A percentile compares a stretch with the other conserved stretches of the same genome.
Evolutionary conservation across 2,329 filamentous ascomycete genomes (phyloP).

Genomic region (Alternaria gaisen): DNA sequence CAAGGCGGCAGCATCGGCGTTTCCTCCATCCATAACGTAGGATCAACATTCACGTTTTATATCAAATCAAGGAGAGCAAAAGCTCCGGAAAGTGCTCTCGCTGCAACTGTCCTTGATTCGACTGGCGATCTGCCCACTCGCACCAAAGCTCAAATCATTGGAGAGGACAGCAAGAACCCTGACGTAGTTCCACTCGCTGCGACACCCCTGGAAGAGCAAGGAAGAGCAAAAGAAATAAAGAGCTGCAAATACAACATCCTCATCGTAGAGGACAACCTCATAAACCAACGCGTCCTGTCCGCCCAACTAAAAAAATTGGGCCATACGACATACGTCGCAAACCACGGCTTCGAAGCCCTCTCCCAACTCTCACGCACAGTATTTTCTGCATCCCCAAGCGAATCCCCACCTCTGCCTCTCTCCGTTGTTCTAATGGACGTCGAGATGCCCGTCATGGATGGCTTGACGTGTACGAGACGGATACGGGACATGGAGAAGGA

Average conservation of each 20-base stretch:
- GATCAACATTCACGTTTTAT: conserved; percentile 40
- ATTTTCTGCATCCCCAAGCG: conserved; percentile 7
- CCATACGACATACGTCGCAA: conserved; percentile 35
- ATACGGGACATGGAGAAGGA: conserved; percentile 30
- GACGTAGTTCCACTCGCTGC: neutral
- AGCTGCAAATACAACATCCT: conserved; percentile 17
- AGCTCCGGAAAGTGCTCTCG: neutral
- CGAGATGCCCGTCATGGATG: conserved; percentile 48
- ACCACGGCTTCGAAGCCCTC: conserved; percentile 42
- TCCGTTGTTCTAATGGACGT: conserved; percentile 33
- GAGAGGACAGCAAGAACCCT: neutral
- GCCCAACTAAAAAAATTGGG: conserved; percentile 37
- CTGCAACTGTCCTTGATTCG: neutral
- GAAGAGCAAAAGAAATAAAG: neutral
- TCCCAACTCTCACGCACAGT: conserved; percentile 18
- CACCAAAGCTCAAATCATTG: conserved; percentile 8
- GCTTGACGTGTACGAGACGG: conserved; percentile 29
- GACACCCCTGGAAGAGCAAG: neutral
- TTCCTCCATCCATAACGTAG: conserved; percentile 25
- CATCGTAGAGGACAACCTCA: conserved; percentile 46
- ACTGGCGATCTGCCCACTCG: neutral
- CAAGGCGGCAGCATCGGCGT: conserved; percentile 40
- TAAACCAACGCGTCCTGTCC: conserved; percentile 42
- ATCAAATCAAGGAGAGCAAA: conserved; percentile 22
- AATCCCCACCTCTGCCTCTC: neutral